Conservation (phyloP, 2,329 filamentous ascomycete species). For the Curvularia eragrostidis region DNA sequence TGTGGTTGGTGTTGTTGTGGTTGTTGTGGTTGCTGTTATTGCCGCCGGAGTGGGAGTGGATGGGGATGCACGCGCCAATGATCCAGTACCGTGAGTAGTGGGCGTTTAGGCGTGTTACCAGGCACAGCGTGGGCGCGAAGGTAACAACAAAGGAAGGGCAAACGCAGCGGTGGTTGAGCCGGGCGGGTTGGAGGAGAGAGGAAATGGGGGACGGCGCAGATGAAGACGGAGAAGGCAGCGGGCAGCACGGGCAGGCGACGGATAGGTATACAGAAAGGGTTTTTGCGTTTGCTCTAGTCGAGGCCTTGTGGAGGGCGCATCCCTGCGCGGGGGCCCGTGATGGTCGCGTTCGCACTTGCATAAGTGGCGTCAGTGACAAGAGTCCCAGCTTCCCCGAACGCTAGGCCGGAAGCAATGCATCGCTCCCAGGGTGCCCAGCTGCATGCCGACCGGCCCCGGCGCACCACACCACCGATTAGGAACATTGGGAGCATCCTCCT, state of each 20-base stretch:
- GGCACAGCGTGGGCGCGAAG: conserved; percentile 4
- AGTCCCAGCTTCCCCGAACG: conserved; percentile 28
- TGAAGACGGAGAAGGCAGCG: conserved; percentile 19
- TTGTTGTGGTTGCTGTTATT: neutral
- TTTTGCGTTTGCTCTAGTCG: conserved; percentile 34
- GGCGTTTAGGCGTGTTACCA: conserved; percentile 18
- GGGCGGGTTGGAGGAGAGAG: conserved; percentile 11
- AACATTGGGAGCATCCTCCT: neutral
- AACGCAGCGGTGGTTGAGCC: conserved; percentile 15
- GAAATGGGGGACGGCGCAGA: conserved; percentile 19
- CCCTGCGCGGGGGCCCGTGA: conserved; percentile 16
- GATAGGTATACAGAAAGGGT: conserved; percentile 31
- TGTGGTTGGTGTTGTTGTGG: neutral
- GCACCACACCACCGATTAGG: neutral
- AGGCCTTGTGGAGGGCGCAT: conserved; percentile 11
- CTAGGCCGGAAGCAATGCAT: conserved; percentile 7
- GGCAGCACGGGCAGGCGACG: conserved; percentile 20
- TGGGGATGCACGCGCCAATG: conserved; percentile 16
- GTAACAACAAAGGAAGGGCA: conserved; percentile 30
- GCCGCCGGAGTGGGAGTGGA: neutral
- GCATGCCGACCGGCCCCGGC: conserved; percentile 18
- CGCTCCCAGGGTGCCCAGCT: neutral
- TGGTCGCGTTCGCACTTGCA: conserved; percentile 18
- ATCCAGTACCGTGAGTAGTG: conserved; percentile 21
- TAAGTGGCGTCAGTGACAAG: conserved; percentile 27